Base-by-base conservation (phyloP, 148 eudicot species). In the Chenopodium berlandieri region DNA sequence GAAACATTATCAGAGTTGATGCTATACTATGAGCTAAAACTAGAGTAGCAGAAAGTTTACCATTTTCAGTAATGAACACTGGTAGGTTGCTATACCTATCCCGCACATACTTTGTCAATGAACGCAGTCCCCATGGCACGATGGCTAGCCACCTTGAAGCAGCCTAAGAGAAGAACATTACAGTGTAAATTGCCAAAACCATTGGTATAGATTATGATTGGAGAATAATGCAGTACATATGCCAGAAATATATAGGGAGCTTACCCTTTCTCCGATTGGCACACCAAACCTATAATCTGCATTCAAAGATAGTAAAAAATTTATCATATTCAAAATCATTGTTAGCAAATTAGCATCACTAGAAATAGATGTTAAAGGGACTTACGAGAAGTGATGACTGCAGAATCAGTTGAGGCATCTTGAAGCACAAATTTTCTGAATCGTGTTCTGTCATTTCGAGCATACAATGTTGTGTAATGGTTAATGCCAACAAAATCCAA, bases 101-200 rank as follows among this genome's bases (percentile, higher is more conserved):
- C 74, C 86, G 90, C 23, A 96, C 78, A 75, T 96, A 88, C 25
- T 77, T 82, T 14, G 89, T 84, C 81, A 96, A 58, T 62, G 90
- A 92, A 32, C 94, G 84, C 48, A 96, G 86, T 4, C 98, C 99
- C 99, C 98, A 96, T 12, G 99, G 98, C 20, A 96, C 99, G 9
- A 96, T 91, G 78, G 84, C 92, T 62, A 96, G 79, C 99, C 99
- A 96, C 74, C 89, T 76, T 44, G 99, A 96, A 79, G 94, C 98
- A 75, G 95, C 92, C 99, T 96, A 68, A 31, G 9, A 52, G 32
- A 27, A 58, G 47, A 78, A 78, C 46, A 40, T 0, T 22, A 46
- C 71, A 27, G 22, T 30, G 62, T 60, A 1, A 70, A 68, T n/a
- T 67, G 56, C n/a, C 30, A 44, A 5, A 70, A 46, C 62, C 25